Evolutionary conservation across 352 stramenopile species (phyloP).

Genomic region (Phytophthora sansomeana): DNA sequence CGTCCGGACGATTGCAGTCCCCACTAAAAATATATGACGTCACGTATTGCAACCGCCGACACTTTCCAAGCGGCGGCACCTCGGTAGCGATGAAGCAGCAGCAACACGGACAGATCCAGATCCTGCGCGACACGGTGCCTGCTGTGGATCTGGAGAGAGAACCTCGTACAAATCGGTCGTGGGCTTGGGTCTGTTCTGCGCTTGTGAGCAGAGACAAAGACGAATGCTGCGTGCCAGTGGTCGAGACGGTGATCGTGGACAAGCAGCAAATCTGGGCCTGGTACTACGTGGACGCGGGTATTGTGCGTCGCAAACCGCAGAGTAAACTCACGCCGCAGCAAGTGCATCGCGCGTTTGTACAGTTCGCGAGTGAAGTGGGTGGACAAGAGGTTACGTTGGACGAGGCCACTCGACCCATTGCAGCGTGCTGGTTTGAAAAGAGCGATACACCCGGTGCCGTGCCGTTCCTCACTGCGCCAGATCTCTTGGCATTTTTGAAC

Average conservation of each 20-base stretch:
- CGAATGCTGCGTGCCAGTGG: conserved; percentile 56
- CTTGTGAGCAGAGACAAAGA: conserved; percentile 70
- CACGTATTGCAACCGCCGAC: conserved; percentile 24
- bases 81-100: conserved; percentile 27
- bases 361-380: conserved; percentile 25
- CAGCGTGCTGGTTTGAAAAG: conserved; percentile 76
- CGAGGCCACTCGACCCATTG: conserved; percentile 39
- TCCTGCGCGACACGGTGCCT: conserved; percentile 64
- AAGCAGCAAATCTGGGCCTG: conserved; percentile 85
- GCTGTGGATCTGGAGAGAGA: conserved; percentile 57
- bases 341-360: conserved; percentile 52
- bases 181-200: conserved; percentile 75
- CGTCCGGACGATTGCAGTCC: background rate
- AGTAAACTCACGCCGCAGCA: conserved; percentile 54
- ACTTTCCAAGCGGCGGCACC: conserved; percentile 8
- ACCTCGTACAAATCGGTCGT: conserved; percentile 55
- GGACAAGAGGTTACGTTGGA: conserved; percentile 1
- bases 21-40: conserved; percentile 27
- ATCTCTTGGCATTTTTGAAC: conserved; percentile 59
- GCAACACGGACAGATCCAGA: conserved; percentile 40
- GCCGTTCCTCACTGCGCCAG: conserved; percentile 57
- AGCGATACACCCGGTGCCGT: conserved; percentile 48
- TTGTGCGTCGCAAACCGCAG: conserved; percentile 69
- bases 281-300: conserved; percentile 62
- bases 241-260: conserved; percentile 81